These are phyloP conservation scores for Ulota crispa DNA, from an alignment of 225 moss, liverwort and hornwort species.

Conservation along the genomic window DNA sequence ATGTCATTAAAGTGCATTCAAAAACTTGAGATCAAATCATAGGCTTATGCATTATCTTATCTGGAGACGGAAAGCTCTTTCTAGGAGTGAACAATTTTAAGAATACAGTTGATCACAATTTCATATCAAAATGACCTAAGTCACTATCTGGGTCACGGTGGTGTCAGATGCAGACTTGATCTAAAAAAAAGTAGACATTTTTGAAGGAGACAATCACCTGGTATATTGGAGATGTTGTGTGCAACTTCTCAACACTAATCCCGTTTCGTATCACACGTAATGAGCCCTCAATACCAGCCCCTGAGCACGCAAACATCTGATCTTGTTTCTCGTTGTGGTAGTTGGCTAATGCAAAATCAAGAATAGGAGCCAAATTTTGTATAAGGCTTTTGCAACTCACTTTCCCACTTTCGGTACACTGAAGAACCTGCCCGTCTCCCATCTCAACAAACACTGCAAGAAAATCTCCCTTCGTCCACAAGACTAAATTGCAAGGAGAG, in stretches of 20 bases:
- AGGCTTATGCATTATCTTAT: neutral
- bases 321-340: slow-evolving; percentile 94
- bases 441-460: slow-evolving; percentile 87
- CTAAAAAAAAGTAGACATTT: neutral
- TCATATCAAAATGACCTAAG: neutral
- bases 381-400: slow-evolving; percentile 69
- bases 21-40: slow-evolving; percentile 21
- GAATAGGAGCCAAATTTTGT: slow-evolving; percentile 83
- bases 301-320: slow-evolving; percentile 99
- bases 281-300: slow-evolving; percentile 77
- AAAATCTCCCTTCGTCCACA: slow-evolving; percentile 88
- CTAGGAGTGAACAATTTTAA: neutral
- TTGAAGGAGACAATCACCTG: slow-evolving; percentile 41
- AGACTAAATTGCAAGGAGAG: slow-evolving; percentile 77
- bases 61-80: neutral
- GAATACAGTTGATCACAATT: neutral
- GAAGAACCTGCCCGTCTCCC: slow-evolving; percentile 94
- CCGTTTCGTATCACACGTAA: slow-evolving; percentile 93
- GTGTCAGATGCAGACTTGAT: neutral
- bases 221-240: slow-evolving; percentile 80
- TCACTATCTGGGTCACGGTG: neutral
- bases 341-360: slow-evolving; percentile 94
- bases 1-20: slow-evolving; percentile 30
- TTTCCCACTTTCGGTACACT: slow-evolving; percentile 57
- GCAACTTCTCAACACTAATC: slow-evolving; percentile 91